Percentiles rank a stretch among this genome's conserved stretches.
Conservation (phyloP, 2,329 filamentous ascomycete genomes). For the Dactylellina parvicollis region DNA sequence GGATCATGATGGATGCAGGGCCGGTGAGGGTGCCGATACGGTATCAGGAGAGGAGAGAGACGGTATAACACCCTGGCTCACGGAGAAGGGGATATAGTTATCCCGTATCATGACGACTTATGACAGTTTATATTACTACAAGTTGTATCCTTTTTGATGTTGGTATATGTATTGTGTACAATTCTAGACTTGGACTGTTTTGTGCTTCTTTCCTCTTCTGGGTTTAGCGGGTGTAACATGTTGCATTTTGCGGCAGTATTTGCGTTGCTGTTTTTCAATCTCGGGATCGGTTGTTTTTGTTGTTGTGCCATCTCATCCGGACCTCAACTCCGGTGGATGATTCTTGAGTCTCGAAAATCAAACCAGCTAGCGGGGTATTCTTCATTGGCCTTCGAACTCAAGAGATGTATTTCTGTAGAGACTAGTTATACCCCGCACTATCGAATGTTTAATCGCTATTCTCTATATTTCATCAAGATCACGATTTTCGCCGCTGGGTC, state of each 20-base stretch:
- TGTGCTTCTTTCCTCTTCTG: background rate
- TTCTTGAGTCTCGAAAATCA: no score
- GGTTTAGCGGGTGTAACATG: background rate
- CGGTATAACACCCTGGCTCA: background rate
- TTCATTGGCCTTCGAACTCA: no score
- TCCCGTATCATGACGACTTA: background rate
- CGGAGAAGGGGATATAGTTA: background rate
- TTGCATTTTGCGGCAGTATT: background rate
- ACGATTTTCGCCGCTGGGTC: no score
- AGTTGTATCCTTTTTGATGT: background rate
- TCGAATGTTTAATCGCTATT: no score
- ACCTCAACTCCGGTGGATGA: no score
- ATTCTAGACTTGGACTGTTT: background rate
- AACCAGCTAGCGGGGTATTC: no score
- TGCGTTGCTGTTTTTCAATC: conserved; percentile 2
- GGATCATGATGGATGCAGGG: conserved; percentile 40
- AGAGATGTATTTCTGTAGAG: no score
- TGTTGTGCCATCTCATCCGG: background rate
- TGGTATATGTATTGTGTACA: background rate
- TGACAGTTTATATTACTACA: background rate
- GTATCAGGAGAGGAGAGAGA: background rate
- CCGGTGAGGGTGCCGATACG: conserved; percentile 38
- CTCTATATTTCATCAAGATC: no score
- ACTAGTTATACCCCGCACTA: no score
- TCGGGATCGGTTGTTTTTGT: background rate